Conservation (phyloP, 768 basidiomycete genomes). For the Trametes cingulata region DNA sequence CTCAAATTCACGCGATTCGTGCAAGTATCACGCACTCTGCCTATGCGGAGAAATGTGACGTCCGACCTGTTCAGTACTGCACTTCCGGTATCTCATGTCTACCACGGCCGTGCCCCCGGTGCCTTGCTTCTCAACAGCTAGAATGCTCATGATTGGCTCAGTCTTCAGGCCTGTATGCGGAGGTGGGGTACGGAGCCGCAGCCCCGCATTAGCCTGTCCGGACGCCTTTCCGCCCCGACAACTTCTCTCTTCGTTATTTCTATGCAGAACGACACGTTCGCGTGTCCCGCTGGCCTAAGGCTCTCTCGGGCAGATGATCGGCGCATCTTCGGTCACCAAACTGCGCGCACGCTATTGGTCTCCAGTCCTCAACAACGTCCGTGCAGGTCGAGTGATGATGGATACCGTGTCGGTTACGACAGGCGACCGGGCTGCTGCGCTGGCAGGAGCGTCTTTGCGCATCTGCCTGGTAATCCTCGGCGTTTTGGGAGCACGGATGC, state of each 20-base stretch:
- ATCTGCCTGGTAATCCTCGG: constrained; percentile 18
- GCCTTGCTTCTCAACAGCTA: background rate
- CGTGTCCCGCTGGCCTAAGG: constrained; percentile 6
- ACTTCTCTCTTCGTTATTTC: background rate
- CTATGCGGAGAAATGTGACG: background rate
- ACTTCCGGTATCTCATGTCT: too few species aligned
- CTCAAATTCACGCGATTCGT: background rate
- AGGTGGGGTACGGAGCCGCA: constrained; percentile 17
- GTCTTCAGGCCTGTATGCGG: background rate
- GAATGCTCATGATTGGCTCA: background rate
- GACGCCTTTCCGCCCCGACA: background rate
- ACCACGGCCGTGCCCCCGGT: background rate
- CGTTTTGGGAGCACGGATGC: background rate
- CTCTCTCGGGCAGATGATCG: constrained; percentile 17
- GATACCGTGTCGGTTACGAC: background rate
- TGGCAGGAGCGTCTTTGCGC: background rate
- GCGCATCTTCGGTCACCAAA: constrained; percentile 19
- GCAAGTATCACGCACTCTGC: too few species aligned
- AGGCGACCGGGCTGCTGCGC: background rate
- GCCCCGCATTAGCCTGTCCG: background rate
- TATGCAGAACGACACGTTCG: background rate
- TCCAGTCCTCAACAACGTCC: background rate
- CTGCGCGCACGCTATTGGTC: constrained; percentile 5
- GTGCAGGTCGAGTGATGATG: constrained; percentile 1
- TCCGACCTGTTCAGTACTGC: background rate